Evolutionary conservation across 345 rosid genomes (phyloP).

Genomic region (Melaleuca alternifolia): DNA sequence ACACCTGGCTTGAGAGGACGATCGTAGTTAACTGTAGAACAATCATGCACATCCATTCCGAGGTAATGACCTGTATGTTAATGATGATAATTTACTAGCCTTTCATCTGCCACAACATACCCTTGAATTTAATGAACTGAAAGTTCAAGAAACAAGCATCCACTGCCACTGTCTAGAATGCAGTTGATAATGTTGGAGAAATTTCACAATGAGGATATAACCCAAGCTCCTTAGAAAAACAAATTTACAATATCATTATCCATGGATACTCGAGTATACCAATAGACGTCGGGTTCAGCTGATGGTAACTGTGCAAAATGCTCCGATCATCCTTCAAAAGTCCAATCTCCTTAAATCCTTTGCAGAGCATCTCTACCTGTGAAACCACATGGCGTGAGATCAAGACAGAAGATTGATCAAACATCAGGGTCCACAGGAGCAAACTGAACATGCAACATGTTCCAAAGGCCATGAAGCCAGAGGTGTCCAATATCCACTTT

Average conservation of each 20-base stretch:
- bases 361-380: constrained; percentile 57
- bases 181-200: not conserved
- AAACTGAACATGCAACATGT: not conserved
- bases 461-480: not conserved
- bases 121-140: not conserved
- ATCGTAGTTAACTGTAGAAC: constrained; percentile 58
- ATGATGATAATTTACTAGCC: not conserved
- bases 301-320: constrained; percentile 27
- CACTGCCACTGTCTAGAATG: not conserved
- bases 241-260: not conserved
- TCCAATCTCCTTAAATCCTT: constrained; percentile 80
- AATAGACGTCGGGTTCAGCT: constrained; percentile 88
- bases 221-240: not conserved
- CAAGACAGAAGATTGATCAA: not conserved
- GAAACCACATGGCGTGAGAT: constrained; percentile 8
- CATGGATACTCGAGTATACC: constrained; percentile 29
- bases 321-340: constrained; percentile 38
- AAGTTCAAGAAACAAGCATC: not conserved
- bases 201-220: not conserved
- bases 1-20: constrained; percentile 81
- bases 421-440: not conserved
- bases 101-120: not conserved
- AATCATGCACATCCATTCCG: constrained; percentile 98
- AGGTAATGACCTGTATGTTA: constrained; percentile 73
- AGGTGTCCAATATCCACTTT: not conserved